Evolutionary conservation across 257 asterid species (phyloP).

Genomic region (Cordia subcordata): DNA sequence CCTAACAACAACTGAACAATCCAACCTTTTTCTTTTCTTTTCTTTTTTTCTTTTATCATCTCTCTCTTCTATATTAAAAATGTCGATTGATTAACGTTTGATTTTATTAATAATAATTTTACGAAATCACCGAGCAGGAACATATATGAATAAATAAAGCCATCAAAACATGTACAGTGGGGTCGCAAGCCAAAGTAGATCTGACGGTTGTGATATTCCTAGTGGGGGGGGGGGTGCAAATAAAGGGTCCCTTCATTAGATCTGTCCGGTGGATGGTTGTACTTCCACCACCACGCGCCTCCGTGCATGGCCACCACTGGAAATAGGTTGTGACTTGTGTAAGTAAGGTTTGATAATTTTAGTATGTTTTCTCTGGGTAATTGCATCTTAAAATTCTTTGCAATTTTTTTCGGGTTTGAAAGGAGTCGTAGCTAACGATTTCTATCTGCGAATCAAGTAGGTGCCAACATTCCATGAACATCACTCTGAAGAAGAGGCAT

Average conservation of each 20-base stretch:
- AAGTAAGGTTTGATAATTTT: too few relatives aligned
- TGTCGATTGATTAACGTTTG: slow-evolving; percentile 31
- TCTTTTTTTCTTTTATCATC: too few relatives aligned
- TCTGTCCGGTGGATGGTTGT: slow-evolving; percentile 33
- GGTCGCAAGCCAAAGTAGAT: slow-evolving; percentile 33
- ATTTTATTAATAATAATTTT: slow-evolving; percentile 6
- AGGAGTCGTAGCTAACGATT: too few relatives aligned
- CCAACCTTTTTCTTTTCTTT: slow-evolving; percentile 5
- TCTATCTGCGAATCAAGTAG: too few relatives aligned
- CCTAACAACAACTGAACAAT: slow-evolving; percentile 28
- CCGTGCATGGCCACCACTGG: background rate
- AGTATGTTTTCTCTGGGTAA: too few relatives aligned
- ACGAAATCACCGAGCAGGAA: background rate
- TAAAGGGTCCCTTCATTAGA: slow-evolving; percentile 25
- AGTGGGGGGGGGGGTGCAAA: slow-evolving; percentile 15
- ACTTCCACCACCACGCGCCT: slow-evolving; percentile 17
- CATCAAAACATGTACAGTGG: slow-evolving; percentile 2
- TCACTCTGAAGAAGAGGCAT: too few relatives aligned
- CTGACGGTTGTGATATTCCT: slow-evolving; percentile 29
- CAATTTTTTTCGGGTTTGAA: too few relatives aligned
- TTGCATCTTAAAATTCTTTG: too few relatives aligned
- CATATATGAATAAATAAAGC: background rate
- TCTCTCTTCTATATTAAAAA: slow-evolving; percentile 15
- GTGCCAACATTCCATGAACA: too few relatives aligned
- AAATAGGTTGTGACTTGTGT: background rate